Conservation (phyloP, 139 green algal genomes). For the Chlamydomonas eustigma region DNA sequence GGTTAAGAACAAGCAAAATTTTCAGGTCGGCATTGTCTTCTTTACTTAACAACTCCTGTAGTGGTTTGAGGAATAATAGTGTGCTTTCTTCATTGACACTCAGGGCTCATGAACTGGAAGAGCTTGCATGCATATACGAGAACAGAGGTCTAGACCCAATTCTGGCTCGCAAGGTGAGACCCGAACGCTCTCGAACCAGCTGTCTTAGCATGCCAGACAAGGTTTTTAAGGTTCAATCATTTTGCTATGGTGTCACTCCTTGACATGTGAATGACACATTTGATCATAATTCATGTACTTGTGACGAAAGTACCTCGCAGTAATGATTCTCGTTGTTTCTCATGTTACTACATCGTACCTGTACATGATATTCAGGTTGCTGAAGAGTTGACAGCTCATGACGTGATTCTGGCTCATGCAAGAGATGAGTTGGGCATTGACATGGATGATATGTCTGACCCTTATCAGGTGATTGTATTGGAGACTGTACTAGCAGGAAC, state of each 20-base stretch:
- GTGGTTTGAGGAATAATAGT: no score
- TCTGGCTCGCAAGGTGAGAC: conserved; percentile 49
- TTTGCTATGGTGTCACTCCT: background rate
- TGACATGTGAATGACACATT: background rate
- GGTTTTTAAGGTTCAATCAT: background rate
- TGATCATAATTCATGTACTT: background rate
- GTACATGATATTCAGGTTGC: conserved; percentile 47
- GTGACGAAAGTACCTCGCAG: no score
- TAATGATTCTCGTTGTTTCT: no score
- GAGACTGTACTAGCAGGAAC: no score
- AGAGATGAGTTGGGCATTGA: conserved; percentile 90
- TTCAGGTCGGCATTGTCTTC: no score
- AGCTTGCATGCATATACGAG: conserved; percentile 72
- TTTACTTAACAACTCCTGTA: no score
- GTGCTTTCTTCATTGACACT: no score
- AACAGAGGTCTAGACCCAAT: conserved; percentile 49
- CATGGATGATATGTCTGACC: conserved; percentile 80
- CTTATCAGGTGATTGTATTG: conserved; percentile 46
- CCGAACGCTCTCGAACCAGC: background rate
- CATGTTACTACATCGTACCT: no score
- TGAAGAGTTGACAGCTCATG: conserved; percentile 59
- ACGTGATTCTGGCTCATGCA: conserved; percentile 80
- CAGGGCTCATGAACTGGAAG: conserved; percentile 56
- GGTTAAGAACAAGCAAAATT: no score
- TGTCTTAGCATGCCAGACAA: background rate